A percentile compares a stretch with the other conserved stretches of the same genome.
These are phyloP conservation scores for Dalbergia cochinchinensis DNA, from an alignment of 306 rosid species.

Conservation along the genomic window DNA sequence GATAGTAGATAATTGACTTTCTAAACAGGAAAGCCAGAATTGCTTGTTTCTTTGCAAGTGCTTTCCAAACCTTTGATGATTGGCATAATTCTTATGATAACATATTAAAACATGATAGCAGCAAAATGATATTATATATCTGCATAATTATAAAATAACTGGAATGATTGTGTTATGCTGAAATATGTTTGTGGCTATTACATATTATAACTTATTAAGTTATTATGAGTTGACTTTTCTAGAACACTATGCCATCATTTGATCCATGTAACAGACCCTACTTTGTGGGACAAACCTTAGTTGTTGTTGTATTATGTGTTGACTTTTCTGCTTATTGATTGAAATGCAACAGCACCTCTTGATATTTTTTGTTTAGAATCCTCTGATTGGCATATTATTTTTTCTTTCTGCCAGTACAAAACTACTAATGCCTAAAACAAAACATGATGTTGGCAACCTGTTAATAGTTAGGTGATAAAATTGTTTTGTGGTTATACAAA, in stretches of 20 bases:
- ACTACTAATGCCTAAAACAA: constrained; percentile 12
- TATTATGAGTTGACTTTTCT: no score
- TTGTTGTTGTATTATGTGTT: no score
- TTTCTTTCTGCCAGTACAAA: neutral
- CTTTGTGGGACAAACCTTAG: no score
- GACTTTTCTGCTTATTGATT: neutral
- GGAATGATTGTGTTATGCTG: neutral
- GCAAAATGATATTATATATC: neutral
- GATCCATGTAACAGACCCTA: no score
- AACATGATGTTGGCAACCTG: neutral
- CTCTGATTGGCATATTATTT: neutral
- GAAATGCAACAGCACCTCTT: neutral
- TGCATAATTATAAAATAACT: neutral
- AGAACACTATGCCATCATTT: no score
- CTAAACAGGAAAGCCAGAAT: neutral
- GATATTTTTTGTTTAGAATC: neutral
- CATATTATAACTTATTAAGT: neutral
- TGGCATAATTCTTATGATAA: neutral
- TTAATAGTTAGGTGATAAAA: neutral
- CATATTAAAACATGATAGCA: constrained; percentile 10
- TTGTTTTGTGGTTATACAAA: constrained; percentile 12
- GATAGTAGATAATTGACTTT: neutral
- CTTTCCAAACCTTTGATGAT: constrained; percentile 14
- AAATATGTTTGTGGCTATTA: neutral
- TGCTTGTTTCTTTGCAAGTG: constrained; percentile 21